Conservation (phyloP, 345 rosid genomes). For the Brassica cretica region DNA sequence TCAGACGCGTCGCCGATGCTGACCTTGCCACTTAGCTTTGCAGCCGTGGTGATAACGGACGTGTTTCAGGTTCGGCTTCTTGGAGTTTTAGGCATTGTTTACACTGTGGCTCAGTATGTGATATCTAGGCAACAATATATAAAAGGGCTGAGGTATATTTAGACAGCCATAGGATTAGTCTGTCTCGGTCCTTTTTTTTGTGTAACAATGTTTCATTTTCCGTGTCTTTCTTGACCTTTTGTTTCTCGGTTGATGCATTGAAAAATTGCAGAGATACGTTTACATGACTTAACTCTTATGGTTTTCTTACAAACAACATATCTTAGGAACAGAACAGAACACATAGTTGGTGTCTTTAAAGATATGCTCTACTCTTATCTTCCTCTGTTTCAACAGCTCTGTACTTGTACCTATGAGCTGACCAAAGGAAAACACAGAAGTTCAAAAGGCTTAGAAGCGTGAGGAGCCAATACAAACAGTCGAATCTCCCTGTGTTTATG, state of each 20-base stretch:
- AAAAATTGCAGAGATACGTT: constrained; percentile 28
- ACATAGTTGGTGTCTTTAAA: constrained; percentile 11
- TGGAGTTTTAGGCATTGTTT: constrained; percentile 82
- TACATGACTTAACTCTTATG: neutral
- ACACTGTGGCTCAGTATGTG: constrained; percentile 72
- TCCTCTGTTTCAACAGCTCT: constrained; percentile 46
- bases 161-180: constrained; percentile 38
- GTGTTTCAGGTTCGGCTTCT: constrained; percentile 77
- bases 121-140: constrained; percentile 94
- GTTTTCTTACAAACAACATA: neutral
- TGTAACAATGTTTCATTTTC: constrained; percentile 19
- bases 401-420: constrained; percentile 65
- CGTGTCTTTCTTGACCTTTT: neutral
- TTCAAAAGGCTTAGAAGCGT: constrained; percentile 62
- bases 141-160: constrained; percentile 90
- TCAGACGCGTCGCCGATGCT: constrained; percentile 66
- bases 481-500: constrained; percentile 75
- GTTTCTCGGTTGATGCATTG: constrained; percentile 22
- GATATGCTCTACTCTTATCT: constrained; percentile 21
- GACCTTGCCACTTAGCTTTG: constrained; percentile 86
- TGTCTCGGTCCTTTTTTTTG: constrained; percentile 13
- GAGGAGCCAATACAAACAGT: constrained; percentile 80
- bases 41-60: constrained; percentile 81
- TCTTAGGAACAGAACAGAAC: constrained; percentile 6
- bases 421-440: constrained; percentile 63